Base-by-base conservation (phyloP, 305 asterid species). In the Fraxinus floribunda region DNA sequence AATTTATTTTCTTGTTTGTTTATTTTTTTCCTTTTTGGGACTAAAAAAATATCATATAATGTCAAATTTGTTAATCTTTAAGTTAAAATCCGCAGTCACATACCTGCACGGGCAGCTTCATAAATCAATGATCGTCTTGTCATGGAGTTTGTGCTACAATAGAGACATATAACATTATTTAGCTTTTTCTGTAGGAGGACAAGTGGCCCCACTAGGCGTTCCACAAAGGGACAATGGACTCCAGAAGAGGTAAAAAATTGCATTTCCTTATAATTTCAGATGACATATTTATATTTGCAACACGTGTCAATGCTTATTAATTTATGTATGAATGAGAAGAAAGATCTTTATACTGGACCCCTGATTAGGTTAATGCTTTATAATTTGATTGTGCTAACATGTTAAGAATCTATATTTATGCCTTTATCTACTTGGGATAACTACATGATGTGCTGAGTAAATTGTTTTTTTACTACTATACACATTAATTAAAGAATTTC, bases 141-240 rank as follows among this genome's bases (percentile, higher is more conserved):
- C 20, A 66, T 66, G 39, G 39, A 15, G 75, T 70, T 30, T 70
- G 41, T 26, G 39, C 39, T 70, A 70, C 39, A 18, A 29, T 30
- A 70, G 6, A 70, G 24, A 30, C 7, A 8, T 32, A 30, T 71
- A 15, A 71, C 44, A 16, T 16, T 71, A 32, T 71, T 32, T 32
- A 71, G 3, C 44, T 81, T 55, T 75, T 82, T 84, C 68, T 85
- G 84, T 83, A 97, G 99, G 90, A 93, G 98, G 86, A 94, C 97
- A n/a, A 93, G 92, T 76, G 99, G 99, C 49, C 99, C 99, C 8
- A 93, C 98, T 73, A 88, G 99, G 83, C 97, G 99, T 83, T 97
- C 99, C 78, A 94, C 99, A 79, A 97, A 95, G 94, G 99, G 99
- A 22, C 98, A 97, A 80, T 97, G 99, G 99, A 92, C 98, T 36